phyloP scores from a whole-genome alignment of 257 asterid species.

The Haberlea rhodopensis region DNA sequence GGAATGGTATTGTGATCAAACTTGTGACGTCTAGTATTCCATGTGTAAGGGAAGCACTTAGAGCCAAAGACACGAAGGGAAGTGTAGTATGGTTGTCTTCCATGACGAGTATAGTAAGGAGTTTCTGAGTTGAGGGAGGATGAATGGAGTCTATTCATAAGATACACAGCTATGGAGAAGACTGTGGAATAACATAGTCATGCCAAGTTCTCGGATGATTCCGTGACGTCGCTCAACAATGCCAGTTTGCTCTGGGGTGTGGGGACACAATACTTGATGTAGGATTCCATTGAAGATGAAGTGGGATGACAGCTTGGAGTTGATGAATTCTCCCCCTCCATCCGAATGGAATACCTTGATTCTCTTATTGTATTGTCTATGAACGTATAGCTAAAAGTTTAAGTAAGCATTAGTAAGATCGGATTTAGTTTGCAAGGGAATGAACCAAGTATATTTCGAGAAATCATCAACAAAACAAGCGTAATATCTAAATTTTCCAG shows the following conservation, averaged over 20 bases:
- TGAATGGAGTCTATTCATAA: neutral
- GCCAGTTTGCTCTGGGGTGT: neutral
- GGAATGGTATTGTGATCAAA: too few relatives aligned
- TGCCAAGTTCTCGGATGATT: neutral
- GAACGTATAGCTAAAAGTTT: neutral
- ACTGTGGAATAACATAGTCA: neutral
- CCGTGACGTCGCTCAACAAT: neutral
- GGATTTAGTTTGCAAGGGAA: neutral
- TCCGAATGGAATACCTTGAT: neutral
- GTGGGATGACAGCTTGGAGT: neutral
- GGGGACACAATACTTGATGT: constrained; percentile 4
- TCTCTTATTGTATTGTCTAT: neutral
- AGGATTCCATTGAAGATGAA: neutral
- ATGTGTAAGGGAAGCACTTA: too few relatives aligned
- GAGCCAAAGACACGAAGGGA: constrained; percentile 3
- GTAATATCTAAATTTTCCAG: neutral
- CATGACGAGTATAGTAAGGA: neutral
- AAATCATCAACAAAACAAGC: neutral
- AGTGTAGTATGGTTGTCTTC: neutral
- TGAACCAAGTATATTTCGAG: constrained; percentile 1
- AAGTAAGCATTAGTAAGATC: neutral
- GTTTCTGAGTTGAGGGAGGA: neutral
- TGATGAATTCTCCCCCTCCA: neutral
- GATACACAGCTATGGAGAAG: neutral
- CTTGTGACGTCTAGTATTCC: too few relatives aligned